These are phyloP conservation scores for Symbiodinium natans DNA, from an alignment of 73 alveolate genomes.

Conservation along the genomic window DNA sequence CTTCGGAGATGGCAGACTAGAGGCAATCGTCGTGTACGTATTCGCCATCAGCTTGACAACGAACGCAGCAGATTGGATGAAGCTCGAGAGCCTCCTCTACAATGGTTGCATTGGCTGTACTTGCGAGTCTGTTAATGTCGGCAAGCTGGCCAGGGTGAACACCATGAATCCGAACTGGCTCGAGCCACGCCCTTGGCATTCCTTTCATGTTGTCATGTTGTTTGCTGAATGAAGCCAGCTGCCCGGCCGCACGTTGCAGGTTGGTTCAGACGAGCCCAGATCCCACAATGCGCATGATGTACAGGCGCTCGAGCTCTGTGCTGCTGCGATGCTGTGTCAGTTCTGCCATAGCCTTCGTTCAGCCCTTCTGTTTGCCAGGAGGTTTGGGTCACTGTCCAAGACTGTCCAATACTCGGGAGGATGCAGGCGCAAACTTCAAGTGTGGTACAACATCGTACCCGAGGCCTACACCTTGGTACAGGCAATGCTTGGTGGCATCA, in stretches of 20 bases:
- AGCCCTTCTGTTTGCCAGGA: neutral
- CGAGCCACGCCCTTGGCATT: neutral
- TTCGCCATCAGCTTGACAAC: constrained; percentile 59
- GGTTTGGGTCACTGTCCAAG: constrained; percentile 57
- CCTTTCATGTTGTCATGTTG: too few relatives aligned
- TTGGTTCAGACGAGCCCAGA: constrained; percentile 59
- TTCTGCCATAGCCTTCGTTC: too few relatives aligned
- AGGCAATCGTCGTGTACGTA: constrained; percentile 63
- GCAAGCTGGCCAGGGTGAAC: constrained; percentile 1
- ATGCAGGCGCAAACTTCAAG: too few relatives aligned
- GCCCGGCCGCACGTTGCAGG: neutral
- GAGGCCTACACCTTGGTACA: constrained; percentile 74
- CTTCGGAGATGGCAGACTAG: too few relatives aligned
- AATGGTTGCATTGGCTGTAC: neutral
- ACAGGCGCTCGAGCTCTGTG: neutral
- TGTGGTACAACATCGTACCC: neutral
- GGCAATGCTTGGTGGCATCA: constrained; percentile 87
- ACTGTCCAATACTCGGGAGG: neutral
- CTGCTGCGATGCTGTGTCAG: too few relatives aligned
- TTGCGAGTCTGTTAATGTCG: neutral
- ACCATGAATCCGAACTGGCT: constrained; percentile 36
- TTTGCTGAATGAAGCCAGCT: neutral
- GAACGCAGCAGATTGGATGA: constrained; percentile 44
- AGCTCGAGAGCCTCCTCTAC: constrained; percentile 19
- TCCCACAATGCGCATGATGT: constrained; percentile 16